Evolutionary conservation across 345 rosid genomes (phyloP).

Genomic region (Litchi chinensis): DNA sequence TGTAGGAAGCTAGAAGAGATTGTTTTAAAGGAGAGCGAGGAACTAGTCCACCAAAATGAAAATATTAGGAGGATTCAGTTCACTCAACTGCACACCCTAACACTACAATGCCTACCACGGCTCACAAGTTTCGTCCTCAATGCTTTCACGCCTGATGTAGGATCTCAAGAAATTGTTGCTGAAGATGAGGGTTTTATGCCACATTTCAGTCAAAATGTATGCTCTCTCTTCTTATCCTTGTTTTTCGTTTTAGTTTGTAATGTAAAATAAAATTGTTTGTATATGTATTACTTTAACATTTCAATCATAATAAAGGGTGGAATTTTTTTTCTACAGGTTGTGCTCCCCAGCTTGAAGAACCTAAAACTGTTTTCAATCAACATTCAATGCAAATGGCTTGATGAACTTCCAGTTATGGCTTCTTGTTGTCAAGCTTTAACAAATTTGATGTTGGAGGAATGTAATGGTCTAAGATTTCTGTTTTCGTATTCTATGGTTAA

Average conservation of each 20-base stretch:
- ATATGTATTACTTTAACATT: too few relatives aligned
- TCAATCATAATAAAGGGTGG: too few relatives aligned
- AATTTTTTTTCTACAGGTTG: background rate
- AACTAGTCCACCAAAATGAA: background rate
- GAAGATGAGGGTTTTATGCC: background rate
- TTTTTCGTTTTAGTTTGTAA: too few relatives aligned
- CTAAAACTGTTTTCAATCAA: background rate
- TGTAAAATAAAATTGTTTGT: too few relatives aligned
- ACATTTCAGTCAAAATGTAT: background rate
- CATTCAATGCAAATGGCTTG: constrained; percentile 13
- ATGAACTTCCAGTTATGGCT: background rate
- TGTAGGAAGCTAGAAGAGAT: constrained; percentile 24
- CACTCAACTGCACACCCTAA: background rate
- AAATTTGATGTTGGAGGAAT: background rate
- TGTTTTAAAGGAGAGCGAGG: background rate
- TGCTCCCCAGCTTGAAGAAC: constrained; percentile 7
- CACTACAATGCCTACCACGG: constrained; percentile 13
- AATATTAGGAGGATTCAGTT: background rate
- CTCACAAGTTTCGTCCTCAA: background rate
- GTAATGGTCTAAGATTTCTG: background rate
- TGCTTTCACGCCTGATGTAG: background rate
- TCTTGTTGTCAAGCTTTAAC: constrained; percentile 1
- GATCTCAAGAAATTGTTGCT: background rate
- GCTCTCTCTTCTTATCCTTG: background rate
- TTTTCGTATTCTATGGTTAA: background rate